Percentiles rank a stretch among this genome's conserved stretches.
phyloP scores from a whole-genome alignment of 768 basidiomycete genomes.

The Macrocybe gigantea region DNA sequence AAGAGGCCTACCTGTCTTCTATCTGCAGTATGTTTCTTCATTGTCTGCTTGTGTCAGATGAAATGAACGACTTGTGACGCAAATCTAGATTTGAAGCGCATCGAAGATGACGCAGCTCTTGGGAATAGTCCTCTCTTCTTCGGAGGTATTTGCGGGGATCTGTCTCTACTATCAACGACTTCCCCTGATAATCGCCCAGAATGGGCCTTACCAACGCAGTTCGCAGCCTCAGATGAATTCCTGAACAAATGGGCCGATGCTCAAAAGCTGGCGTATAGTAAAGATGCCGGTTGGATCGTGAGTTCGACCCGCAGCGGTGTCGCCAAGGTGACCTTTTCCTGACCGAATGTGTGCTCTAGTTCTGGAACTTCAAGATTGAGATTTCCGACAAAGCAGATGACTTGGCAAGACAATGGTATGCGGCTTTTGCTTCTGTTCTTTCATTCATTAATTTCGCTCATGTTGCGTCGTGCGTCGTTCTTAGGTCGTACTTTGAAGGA shows the following conservation, averaged over 20 bases:
- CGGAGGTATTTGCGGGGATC: constrained; percentile 22
- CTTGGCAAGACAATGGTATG: constrained; percentile 62
- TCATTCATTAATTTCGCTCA: background rate
- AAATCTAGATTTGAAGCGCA: too few species aligned
- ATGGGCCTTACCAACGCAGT: constrained; percentile 57
- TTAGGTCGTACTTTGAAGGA: constrained; percentile 69
- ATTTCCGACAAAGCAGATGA: constrained; percentile 42
- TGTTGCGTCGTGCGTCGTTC: background rate
- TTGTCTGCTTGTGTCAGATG: background rate
- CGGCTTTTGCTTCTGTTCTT: background rate
- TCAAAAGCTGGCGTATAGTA: constrained; percentile 59
- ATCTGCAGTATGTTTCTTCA: constrained; percentile 58
- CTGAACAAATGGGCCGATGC: constrained; percentile 68
- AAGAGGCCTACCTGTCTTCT: constrained; percentile 56
- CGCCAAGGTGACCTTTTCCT: background rate
- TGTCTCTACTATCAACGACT: background rate
- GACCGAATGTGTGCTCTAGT: constrained; percentile 15
- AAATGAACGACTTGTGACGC: background rate
- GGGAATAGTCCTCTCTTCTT: constrained; percentile 35
- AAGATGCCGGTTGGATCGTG: constrained; percentile 64
- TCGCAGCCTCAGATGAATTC: constrained; percentile 56
- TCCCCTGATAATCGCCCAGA: constrained; percentile 16
- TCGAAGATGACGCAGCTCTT: constrained; percentile 22
- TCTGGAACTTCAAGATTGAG: constrained; percentile 76
- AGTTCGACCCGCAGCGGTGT: constrained; percentile 16